Evolutionary conservation across 768 basidiomycete species (phyloP), one percentile per base, ranked within the genome.

Genomic region (Leccinum sublutescens): DNA sequence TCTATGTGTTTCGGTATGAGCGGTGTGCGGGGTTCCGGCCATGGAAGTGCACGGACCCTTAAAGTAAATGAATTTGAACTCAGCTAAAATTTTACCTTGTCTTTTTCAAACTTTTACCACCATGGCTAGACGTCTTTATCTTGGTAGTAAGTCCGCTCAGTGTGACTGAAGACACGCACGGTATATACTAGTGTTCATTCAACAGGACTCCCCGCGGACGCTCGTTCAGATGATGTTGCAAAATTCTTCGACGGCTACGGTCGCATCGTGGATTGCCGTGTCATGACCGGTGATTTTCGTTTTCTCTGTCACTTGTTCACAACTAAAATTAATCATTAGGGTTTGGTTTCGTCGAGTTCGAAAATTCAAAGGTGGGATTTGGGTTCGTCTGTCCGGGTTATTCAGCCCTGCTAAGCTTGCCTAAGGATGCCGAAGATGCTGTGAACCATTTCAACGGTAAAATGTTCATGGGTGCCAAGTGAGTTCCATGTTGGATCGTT

Each of bases 311-410:
- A 31, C 9, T 23, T 10, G 38, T 19, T 48, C 14, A 6, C 19
- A 7, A 19, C 64, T 71, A 58, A 75, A 63, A 63, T 52, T 57
- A 62, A 50, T 3, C 45, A 34, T 45, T 60, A 93, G 93, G 93
- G 11, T 99, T 97, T 68, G 97, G 95, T 57, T 99, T 99, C 72
- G 86, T 98, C 65, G 96, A 98, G 75, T 98, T 97, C 69, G 96
- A 96, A 73, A 90, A 80, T 67, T 74, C 88, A 19, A 87, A 89
- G 77, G 94, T 85, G 45, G 25, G 38, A 50, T 52, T 31, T 56
- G 23, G 40, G 50, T 52, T 31, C 55, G 19, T 50, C 36, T 27
- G 10, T 27, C 31, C 52, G 4, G 27, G 49, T 38, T 48, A 54
- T 52, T 55, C 68, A n/a, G 31, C 19, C 23, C 45, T 10, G n/a